These are phyloP conservation scores for Withania somnifera DNA, from an alignment of 305 asterid genomes.

Conservation along the genomic window DNA sequence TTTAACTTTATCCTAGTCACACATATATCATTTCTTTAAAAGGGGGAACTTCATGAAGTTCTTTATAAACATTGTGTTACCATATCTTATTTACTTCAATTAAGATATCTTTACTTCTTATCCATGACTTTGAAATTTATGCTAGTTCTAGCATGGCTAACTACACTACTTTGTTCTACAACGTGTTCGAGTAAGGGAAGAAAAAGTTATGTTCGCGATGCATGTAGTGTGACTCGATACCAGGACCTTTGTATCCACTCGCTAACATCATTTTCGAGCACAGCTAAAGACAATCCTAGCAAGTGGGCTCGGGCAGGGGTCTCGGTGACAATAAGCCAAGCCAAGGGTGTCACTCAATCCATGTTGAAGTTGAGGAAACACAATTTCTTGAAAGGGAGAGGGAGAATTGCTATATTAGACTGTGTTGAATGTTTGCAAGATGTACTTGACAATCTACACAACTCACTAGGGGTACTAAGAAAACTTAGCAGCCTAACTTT, in stretches of 20 bases:
- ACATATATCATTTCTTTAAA: neutral
- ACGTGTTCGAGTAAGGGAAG: neutral
- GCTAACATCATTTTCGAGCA: constrained; percentile 36
- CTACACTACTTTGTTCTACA: neutral
- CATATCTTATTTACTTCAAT: neutral
- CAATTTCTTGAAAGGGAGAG: constrained; percentile 12
- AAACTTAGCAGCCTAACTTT: constrained; percentile 25
- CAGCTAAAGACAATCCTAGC: constrained; percentile 35
- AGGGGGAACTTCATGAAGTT: neutral
- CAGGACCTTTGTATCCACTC: constrained; percentile 42
- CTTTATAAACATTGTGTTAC: neutral
- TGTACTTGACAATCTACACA: constrained; percentile 46
- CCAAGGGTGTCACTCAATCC: constrained; percentile 26
- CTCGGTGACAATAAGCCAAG: constrained; percentile 52
- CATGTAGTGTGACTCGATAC: constrained; percentile 58
- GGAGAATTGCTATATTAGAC: constrained; percentile 29
- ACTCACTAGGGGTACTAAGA: constrained; percentile 40
- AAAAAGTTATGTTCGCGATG: constrained; percentile 31
- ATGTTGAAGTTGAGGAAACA: constrained; percentile 7
- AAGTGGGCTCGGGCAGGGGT: constrained; percentile 76
- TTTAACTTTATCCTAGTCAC: neutral
- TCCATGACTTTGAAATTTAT: neutral
- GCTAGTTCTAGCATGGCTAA: constrained; percentile 15
- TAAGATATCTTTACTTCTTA: neutral
- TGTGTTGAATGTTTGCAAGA: constrained; percentile 46